Evolutionary conservation across 1,284 basidiomycete genomes (phyloP).

Genomic region (Irpex rosettiformis): DNA sequence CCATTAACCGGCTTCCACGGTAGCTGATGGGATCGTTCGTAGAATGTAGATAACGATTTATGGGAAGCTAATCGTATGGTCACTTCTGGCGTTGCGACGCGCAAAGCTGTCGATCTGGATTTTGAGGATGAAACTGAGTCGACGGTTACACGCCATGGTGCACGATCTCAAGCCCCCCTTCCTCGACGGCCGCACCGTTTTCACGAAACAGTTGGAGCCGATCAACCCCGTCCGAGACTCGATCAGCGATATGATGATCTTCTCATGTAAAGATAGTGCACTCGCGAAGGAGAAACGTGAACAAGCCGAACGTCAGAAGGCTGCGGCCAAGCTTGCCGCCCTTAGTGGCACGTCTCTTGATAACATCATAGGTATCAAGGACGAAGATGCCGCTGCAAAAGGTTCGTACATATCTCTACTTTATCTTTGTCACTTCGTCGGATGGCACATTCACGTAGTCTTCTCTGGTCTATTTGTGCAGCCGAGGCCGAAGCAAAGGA

Average conservation of each 20-base stretch:
- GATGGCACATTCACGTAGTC: constrained; percentile 77
- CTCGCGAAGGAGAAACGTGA: constrained; percentile 95
- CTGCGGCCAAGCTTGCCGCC: constrained; percentile 91
- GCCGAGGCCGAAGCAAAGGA: constrained; percentile 55
- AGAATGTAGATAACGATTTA: constrained; percentile 96
- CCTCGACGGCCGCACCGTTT: constrained; percentile 93
- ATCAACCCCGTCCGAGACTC: constrained; percentile 95
- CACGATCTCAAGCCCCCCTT: constrained; percentile 98
- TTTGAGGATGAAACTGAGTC: constrained; percentile 94
- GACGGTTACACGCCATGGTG: constrained; percentile 93
- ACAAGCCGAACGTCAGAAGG: constrained; percentile 94
- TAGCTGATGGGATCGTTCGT: constrained; percentile 12
- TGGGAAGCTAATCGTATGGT: constrained; percentile 99
- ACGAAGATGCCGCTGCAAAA: constrained; percentile 87
- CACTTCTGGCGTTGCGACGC: constrained; percentile 90
- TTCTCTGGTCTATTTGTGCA: constrained; percentile 29
- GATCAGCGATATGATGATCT: constrained; percentile 93
- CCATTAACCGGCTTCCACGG: background rate
- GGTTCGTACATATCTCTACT: constrained; percentile 48
- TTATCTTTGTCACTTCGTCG: constrained; percentile 29
- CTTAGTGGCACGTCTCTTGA: constrained; percentile 92
- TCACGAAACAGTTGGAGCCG: constrained; percentile 95
- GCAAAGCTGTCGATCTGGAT: constrained; percentile 83
- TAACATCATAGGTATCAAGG: constrained; percentile 96
- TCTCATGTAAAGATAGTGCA: constrained; percentile 92